Conservation (phyloP, 2,329 filamentous ascomycete species). For the Alternaria triticimaculans region DNA sequence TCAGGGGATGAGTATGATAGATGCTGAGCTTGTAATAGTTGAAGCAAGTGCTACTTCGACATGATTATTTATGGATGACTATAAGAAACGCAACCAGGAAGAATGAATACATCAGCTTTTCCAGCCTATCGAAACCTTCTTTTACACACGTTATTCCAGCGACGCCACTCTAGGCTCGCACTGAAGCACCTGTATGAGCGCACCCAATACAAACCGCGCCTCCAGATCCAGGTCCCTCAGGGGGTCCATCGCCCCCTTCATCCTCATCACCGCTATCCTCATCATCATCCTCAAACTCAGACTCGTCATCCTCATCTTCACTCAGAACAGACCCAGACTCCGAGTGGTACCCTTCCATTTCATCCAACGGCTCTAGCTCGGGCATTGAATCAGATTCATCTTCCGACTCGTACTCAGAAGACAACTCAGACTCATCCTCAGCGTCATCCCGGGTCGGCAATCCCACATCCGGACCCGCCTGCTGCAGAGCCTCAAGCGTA, state of each 20-base stretch:
- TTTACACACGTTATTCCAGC: neutral
- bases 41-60: neutral
- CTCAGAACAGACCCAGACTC: neutral
- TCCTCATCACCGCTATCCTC: neutral
- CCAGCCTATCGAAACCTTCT: neutral
- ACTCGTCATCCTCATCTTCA: neutral
- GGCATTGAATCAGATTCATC: neutral
- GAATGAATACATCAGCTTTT: neutral
- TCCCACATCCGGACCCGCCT: neutral
- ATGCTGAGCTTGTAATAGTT: neutral
- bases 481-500: neutral
- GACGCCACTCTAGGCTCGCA: neutral
- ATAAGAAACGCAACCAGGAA: neutral
- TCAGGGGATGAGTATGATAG: neutral
- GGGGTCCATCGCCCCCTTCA: neutral
- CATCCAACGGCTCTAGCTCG: neutral
- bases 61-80: neutral
- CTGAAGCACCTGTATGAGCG: neutral
- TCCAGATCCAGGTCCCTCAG: neutral
- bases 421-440: neutral
- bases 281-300: neutral
- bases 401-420: neutral
- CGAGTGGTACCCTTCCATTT: neutral
- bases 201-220: neutral
- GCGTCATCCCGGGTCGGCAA: neutral